A percentile compares a stretch with the other conserved stretches of the same genome.
phyloP scores from a whole-genome alignment of 768 basidiomycete species.

The Lactarius psammicola region DNA sequence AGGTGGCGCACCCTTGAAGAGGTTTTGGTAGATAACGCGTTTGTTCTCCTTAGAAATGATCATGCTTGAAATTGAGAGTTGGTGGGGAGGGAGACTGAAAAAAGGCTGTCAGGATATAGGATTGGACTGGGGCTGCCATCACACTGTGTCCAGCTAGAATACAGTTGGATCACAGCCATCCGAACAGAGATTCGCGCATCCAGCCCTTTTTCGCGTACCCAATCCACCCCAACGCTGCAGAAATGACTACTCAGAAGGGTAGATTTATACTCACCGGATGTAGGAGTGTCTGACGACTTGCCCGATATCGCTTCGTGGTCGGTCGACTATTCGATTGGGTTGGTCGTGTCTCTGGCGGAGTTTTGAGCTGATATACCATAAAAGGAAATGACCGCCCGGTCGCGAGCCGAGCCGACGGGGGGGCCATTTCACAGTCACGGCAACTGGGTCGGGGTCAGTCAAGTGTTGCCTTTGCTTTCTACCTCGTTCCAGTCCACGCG shows the following conservation, averaged over 20 bases:
- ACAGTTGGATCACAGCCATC: constrained; percentile 34
- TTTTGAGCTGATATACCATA: constrained; percentile 2
- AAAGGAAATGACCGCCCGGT: neutral
- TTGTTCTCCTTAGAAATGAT: constrained; percentile 95
- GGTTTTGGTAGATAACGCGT: constrained; percentile 96
- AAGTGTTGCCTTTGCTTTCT: neutral
- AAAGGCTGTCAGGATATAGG: neutral
- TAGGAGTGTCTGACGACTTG: neutral
- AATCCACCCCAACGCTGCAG: constrained; percentile 12
- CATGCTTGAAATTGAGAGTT: constrained; percentile 58
- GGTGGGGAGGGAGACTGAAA: constrained; percentile 36
- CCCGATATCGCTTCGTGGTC: neutral
- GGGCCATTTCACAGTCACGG: neutral
- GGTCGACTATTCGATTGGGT: neutral
- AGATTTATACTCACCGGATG: constrained; percentile 12
- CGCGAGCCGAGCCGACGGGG: constrained; percentile 1
- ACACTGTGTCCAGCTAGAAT: constrained; percentile 39
- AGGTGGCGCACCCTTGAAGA: constrained; percentile 90
- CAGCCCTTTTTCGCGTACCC: constrained; percentile 32
- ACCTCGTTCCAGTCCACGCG: neutral
- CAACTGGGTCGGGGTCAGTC: no score
- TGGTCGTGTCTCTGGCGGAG: constrained; percentile 4
- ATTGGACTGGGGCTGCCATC: constrained; percentile 38
- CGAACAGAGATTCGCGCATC: constrained; percentile 33
- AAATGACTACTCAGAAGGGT: neutral